Base-by-base conservation (phyloP, 495 filamentous ascomycete genomes). In the Aspergillus biplanus region DNA sequence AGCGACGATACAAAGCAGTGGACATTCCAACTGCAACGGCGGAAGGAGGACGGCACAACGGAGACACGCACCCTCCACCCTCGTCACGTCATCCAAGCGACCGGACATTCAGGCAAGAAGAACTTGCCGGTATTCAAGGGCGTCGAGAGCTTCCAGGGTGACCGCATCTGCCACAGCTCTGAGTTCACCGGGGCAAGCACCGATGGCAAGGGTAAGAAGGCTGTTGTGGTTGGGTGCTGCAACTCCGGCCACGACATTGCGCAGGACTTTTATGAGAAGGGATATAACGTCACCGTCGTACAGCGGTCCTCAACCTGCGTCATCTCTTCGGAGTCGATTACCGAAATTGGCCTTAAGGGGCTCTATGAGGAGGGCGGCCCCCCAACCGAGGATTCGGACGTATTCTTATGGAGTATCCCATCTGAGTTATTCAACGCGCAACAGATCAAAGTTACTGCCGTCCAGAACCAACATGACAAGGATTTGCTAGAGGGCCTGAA, bases 171-270 rank as follows among this genome's bases (percentile, higher is more conserved):
- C 72, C 92, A 95, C 67, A 91, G 87, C 33, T 87, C 87, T 12
- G 82, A 90, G 34, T 91, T 90, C 69, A 70, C 79, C 0, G 88
- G 87, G 6, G 86, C 88, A 11, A 78, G 79, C 21, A 42, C 73
- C 7, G 58, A 78, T 35, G 73, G 76, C 1, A 71, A 73, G 21
- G 85, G 84, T 1, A 91, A 88, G 69, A 90, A 87, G 65, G 92
- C 85, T 1, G 74, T 95, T 18, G 85, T 96, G 0, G 82, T 96
- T 7, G 92, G 92, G 5, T 88, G 86, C 33, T 92, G 92, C 73
- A 95, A 93, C 70, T 93, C 90, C 2, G 86, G 82, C 11, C 87
- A 93, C 66, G 92, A 96, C 70, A 96, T 96, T 64, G 87, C 89
- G 34, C 90, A 94, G 69, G 89, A 94, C 66, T 94, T 82, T 69